Evolutionary conservation across 768 basidiomycete species (phyloP).

Genomic region (Filobasidium floriforme): DNA sequence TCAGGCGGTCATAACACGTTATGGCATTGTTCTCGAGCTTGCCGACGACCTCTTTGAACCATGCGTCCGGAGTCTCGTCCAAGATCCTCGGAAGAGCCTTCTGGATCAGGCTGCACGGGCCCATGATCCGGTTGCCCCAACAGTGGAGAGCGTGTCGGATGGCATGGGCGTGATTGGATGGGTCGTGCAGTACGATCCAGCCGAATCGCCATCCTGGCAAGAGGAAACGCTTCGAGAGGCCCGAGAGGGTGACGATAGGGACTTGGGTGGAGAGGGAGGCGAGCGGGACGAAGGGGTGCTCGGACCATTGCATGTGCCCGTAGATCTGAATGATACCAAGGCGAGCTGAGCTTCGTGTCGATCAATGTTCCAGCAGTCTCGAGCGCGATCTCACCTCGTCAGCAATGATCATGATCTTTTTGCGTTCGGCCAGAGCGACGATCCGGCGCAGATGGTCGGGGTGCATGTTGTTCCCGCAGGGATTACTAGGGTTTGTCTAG

Average conservation of each 20-base stretch:
- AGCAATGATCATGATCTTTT: slow-evolving; percentile 43
- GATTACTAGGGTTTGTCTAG: slow-evolving; percentile 45
- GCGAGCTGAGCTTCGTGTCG: neutral
- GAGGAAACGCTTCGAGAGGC: slow-evolving; percentile 47
- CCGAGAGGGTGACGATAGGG: slow-evolving; percentile 43
- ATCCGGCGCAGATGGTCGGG: slow-evolving; percentile 35
- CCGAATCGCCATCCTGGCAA: slow-evolving; percentile 45
- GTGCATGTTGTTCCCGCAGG: slow-evolving; percentile 45
- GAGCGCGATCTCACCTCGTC: slow-evolving; percentile 39
- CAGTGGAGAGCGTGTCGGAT: slow-evolving; percentile 36
- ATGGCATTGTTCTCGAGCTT: slow-evolving; percentile 37
- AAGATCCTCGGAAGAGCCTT: slow-evolving; percentile 37
- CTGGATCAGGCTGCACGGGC: slow-evolving; percentile 39
- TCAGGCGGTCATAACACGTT: slow-evolving; percentile 27
- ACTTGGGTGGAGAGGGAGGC: slow-evolving; percentile 37
- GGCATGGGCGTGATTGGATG: slow-evolving; percentile 33
- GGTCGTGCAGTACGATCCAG: slow-evolving; percentile 45
- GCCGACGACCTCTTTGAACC: slow-evolving; percentile 33
- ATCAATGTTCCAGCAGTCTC: slow-evolving; percentile 8
- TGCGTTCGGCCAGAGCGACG: slow-evolving; percentile 35
- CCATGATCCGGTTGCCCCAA: slow-evolving; percentile 44
- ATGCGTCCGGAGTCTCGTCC: slow-evolving; percentile 27
- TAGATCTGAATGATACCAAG: slow-evolving; percentile 22
- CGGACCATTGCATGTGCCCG: slow-evolving; percentile 39
- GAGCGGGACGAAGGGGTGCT: slow-evolving; percentile 40